These are phyloP conservation scores for Takashimella koratensis DNA, from an alignment of 1,284 basidiomycete genomes.

Conservation along the genomic window DNA sequence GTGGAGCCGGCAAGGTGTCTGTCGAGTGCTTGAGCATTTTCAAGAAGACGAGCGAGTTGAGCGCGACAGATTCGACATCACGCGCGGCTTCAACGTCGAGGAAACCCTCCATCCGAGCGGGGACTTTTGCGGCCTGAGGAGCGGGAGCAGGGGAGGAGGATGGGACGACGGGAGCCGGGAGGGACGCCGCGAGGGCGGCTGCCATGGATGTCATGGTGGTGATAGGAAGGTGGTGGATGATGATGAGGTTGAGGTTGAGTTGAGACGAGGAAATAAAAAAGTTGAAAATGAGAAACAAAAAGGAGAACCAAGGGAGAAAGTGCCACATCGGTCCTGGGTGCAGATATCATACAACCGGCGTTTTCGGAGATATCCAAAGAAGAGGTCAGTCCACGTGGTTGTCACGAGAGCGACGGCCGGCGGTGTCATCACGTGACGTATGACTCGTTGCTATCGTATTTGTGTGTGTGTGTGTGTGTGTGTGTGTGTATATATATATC, in stretches of 20 bases:
- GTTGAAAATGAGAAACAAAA: too few species aligned
- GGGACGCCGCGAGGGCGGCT: constrained; percentile 71
- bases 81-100: constrained; percentile 88
- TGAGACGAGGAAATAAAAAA: neutral
- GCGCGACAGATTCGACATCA: constrained; percentile 67
- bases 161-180: constrained; percentile 61
- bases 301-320: too few species aligned
- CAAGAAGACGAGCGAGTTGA: constrained; percentile 81
- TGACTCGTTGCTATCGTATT: too few species aligned
- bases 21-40: constrained; percentile 79
- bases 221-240: neutral
- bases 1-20: constrained; percentile 45
- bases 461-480: too few species aligned
- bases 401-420: neutral
- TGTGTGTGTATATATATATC: too few species aligned
- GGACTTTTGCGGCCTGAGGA: constrained; percentile 58
- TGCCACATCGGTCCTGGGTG: neutral
- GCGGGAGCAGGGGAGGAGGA: constrained; percentile 62
- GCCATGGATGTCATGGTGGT: constrained; percentile 66
- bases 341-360: neutral
- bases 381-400: neutral
- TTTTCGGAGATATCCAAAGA: neutral
- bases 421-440: neutral
- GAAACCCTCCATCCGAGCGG: constrained; percentile 80
- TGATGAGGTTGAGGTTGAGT: neutral